These are phyloP conservation scores for Venturia oleaginea DNA, from an alignment of 2,329 filamentous ascomycete species.

Conservation along the genomic window DNA sequence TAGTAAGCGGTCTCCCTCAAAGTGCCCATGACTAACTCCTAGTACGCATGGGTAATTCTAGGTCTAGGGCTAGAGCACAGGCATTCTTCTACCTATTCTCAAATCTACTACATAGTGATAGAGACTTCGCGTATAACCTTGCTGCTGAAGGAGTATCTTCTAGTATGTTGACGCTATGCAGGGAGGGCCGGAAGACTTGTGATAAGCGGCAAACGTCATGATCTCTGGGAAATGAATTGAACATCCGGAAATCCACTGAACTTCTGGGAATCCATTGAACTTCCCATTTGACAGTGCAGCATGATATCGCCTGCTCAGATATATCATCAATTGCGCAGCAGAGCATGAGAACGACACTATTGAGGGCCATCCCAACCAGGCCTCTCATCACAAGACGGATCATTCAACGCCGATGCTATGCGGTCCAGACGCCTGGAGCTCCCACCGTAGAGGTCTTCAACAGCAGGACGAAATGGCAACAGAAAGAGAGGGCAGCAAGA, in stretches of 20 bases:
- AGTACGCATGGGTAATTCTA: too few species aligned
- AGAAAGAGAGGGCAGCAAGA: conserved; percentile 76
- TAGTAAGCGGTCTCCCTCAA: too few species aligned
- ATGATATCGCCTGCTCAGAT: neutral
- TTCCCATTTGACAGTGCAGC: neutral
- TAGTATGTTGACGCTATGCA: neutral
- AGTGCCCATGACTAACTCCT: too few species aligned
- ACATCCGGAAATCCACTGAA: too few species aligned
- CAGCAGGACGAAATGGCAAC: conserved; percentile 73
- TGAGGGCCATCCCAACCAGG: neutral
- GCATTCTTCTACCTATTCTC: too few species aligned
- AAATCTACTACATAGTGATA: too few species aligned
- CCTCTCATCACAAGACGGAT: neutral
- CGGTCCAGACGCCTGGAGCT: conserved; percentile 65
- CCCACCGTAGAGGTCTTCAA: conserved; percentile 89
- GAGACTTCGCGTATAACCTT: neutral
- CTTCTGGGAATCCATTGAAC: too few species aligned
- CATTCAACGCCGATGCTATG: conserved; percentile 48
- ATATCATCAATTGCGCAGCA: neutral
- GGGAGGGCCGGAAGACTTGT: neutral
- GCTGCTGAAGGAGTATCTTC: neutral
- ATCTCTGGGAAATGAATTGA: neutral
- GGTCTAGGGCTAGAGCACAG: too few species aligned
- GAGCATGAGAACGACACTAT: neutral
- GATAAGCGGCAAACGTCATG: neutral